Percentiles rank a stretch among this genome's conserved stretches.
Evolutionary conservation across 2,329 filamentous ascomycete genomes (phyloP).

Genomic region (Tricladium varicosporioides): DNA sequence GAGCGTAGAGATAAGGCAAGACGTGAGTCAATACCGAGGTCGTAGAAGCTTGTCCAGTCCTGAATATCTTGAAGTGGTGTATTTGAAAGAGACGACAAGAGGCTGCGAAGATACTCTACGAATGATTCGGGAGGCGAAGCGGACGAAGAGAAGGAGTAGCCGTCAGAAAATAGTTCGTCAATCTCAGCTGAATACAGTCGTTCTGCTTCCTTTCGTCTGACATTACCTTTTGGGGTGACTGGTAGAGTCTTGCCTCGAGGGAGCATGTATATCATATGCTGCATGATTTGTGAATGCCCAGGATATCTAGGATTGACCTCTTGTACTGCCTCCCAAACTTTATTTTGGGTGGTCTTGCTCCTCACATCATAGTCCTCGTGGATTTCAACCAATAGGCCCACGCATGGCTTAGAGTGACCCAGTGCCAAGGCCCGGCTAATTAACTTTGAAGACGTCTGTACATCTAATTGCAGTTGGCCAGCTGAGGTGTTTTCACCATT

Average conservation of each 20-base stretch:
- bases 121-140: constrained; percentile 10
- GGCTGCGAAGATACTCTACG: constrained; percentile 21
- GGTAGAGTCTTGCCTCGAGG: constrained; percentile 25
- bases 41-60: constrained; percentile 27
- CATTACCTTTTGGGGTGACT: constrained; percentile 34
- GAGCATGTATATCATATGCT: constrained; percentile 30
- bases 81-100: constrained; percentile 20
- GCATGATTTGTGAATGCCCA: constrained; percentile 26
- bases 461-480: constrained; percentile 29
- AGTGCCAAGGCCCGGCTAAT: constrained; percentile 29
- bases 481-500: constrained; percentile 36
- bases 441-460: constrained; percentile 25
- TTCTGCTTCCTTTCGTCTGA: constrained; percentile 33
- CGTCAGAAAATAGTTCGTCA: constrained; percentile 21
- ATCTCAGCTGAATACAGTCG: constrained; percentile 26
- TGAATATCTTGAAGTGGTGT: constrained; percentile 17
- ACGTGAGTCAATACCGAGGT: constrained; percentile 29
- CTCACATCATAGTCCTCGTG: constrained; percentile 19
- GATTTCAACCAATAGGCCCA: constrained; percentile 29
- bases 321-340: constrained; percentile 25
- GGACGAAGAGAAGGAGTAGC: not conserved
- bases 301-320: constrained; percentile 25
- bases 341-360: constrained; percentile 2
- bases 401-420: constrained; percentile 28
- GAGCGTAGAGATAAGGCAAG: constrained; percentile 27